phyloP scores from a whole-genome alignment of 202 grass and related monocot species.

The Panicum hallii region DNA sequence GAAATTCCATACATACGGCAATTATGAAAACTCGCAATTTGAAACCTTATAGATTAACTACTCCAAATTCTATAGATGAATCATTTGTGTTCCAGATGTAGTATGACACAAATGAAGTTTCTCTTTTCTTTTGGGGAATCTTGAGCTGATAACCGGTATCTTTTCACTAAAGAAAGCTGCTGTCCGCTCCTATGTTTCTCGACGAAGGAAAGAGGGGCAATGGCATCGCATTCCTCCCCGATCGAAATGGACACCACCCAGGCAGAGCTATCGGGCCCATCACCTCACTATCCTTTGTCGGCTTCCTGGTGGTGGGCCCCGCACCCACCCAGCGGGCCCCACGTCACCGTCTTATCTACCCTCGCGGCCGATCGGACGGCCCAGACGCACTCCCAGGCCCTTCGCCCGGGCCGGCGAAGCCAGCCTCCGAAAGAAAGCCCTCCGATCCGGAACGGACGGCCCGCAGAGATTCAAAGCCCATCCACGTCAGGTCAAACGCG shows the following conservation, averaged over 20 bases:
- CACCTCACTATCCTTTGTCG: conserved; percentile 42
- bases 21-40: too few relatives aligned
- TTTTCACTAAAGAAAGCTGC: background rate
- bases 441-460: conserved; percentile 34
- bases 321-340: background rate
- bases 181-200: background rate
- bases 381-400: background rate
- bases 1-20: too few relatives aligned
- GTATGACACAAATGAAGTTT: too few relatives aligned
- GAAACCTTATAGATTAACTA: too few relatives aligned
- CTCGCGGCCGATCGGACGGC: conserved; percentile 23
- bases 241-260: conserved; percentile 40
- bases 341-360: conserved; percentile 38
- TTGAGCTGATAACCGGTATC: background rate
- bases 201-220: background rate
- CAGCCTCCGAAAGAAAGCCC: background rate
- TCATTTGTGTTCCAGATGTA: too few relatives aligned
- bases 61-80: too few relatives aligned
- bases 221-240: conserved; percentile 33
- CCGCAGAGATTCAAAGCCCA: background rate
- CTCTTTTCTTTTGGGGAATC: too few relatives aligned
- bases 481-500: conserved; percentile 55
- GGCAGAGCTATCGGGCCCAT: conserved; percentile 13
- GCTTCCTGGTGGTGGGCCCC: conserved; percentile 16
- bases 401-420: background rate